These are phyloP conservation scores for Ophiostoma sp. DNA, from an alignment of 2,329 filamentous ascomycete genomes.

Conservation along the genomic window DNA sequence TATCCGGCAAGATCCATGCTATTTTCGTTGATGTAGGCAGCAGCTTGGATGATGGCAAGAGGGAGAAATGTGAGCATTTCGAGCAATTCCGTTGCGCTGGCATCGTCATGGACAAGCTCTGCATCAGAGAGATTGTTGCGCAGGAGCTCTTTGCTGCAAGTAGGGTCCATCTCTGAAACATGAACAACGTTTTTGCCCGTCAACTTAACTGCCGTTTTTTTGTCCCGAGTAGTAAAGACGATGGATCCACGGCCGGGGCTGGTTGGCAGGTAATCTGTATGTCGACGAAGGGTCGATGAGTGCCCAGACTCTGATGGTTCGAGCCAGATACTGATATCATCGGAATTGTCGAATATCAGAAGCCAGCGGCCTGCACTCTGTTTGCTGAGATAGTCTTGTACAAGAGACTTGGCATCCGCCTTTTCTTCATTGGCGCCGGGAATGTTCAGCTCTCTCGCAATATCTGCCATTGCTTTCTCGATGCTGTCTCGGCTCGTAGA, in stretches of 20 bases:
- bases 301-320: background rate
- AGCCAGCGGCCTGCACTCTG: conserved; percentile 41
- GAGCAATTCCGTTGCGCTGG: conserved; percentile 1
- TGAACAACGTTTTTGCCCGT: background rate
- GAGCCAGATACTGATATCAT: conserved; percentile 39
- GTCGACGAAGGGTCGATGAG: too few relatives aligned
- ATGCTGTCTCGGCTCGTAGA: background rate
- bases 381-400: conserved; percentile 38
- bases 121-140: conserved; percentile 26
- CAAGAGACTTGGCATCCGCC: conserved; percentile 40
- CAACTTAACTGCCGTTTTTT: background rate
- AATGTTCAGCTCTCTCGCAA: too few relatives aligned
- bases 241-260: background rate
- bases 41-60: conserved; percentile 28
- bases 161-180: too few relatives aligned
- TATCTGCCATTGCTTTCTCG: background rate
- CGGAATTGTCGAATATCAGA: conserved; percentile 47
- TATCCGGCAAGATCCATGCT: conserved; percentile 11
- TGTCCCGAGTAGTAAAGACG: conserved; percentile 16
- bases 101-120: background rate
- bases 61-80: conserved; percentile 23
- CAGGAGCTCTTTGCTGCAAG: too few relatives aligned
- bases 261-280: background rate
- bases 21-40: conserved; percentile 25
- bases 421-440: too few relatives aligned